Base-by-base conservation (phyloP, 345 rosid species). In the Corchorus olitorius region DNA sequence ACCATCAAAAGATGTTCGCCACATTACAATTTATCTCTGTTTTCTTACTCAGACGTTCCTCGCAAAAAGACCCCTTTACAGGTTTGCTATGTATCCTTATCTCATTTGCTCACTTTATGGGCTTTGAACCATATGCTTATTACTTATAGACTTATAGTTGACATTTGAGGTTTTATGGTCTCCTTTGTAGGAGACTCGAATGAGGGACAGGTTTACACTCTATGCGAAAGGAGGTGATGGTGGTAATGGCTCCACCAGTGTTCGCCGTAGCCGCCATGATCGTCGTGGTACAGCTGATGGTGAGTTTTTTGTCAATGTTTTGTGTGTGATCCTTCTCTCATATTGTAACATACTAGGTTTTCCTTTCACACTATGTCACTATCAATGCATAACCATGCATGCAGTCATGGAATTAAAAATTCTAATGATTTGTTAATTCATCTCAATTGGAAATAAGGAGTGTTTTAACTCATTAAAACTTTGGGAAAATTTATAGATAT, bases 141-240 rank as follows among this genome's bases (percentile, higher is more conserved):
- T 34, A 34, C 53, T 77, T 49, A n/a, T 37, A 16, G 43, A 34
- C 53, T 77, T 49, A n/a, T 37, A 16, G 19, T 71, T 48, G 15
- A 48, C 62, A 4, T 50, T 58, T 11, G 60, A 65, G 63, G 63
- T 20, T 75, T 7, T 63, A 64, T 65, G 27, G 55, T 37, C 54
- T 55, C 35, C 75, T 22, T 67, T 74, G 68, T 77, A 90, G 94
- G 94, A 89, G 78, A 86, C 89, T 74, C 84, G 88, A 87, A 91
- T 89, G 94, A 87, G 81, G 67, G 94, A 89, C 74, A 85, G 83
- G 74, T 76, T 74, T 72, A 84, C 67, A 49, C 73, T 90, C 54
- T 70, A 81, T 80, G 88, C 82, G 60, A 90, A 85, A 82, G 94
- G 90, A 41, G 94, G 92, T 41, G 88, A 85, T 84, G 94, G 94